Evolutionary conservation across 495 filamentous ascomycete species (phyloP), one percentile per base, ranked within the genome.

Genomic region (Parmelia sp.): DNA sequence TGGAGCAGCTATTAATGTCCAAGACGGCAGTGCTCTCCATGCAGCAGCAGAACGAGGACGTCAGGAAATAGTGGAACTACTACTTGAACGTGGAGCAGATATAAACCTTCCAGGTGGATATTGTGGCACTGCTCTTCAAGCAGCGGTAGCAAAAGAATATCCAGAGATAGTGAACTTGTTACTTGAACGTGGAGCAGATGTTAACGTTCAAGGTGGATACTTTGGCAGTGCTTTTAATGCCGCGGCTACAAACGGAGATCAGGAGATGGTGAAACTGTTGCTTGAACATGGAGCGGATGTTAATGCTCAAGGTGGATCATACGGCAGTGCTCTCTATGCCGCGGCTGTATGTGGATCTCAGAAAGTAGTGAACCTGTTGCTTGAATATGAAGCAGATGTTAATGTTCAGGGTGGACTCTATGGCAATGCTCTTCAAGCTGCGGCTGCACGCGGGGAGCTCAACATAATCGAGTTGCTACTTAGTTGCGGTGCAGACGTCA

Each of bases 401-500:
- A 64, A 67, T 53, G 57, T 31, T 21, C 65, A 67, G 59, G 59
- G 64, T 58, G 65, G 65, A 19, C 1, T 33, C 17, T 72, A 68
- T 57, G 61, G 57, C 27, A 71, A 62, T 59, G 73, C 74, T 37
- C 63, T 76, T 31, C 62, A 72, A 51, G 68, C 61, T 17, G 73
- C 72, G 61, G 62, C 64, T 25, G 10, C 11, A 17, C 25, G 25
- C 0, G 51, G 55, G 8, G 6, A 64, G 21, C 47, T 36, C 33
- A 25, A 39, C 3, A 45, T n/a, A n/a, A 55, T 64, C 8, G 33
- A 59, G 29, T 45, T 74, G 35, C 66, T 77, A 19, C 67, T 76
- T n/a, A 59, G 69, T 9, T 60, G 68, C 0, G 69, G 69, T 35
- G 73, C 70, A 51, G 65, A 67, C 33, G 61, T 65, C 33, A 31